Evolutionary conservation across 2,329 filamentous ascomycete species (phyloP), one percentile per base, ranked within the genome.

Genomic region (Hymenoscyphus scutula): DNA sequence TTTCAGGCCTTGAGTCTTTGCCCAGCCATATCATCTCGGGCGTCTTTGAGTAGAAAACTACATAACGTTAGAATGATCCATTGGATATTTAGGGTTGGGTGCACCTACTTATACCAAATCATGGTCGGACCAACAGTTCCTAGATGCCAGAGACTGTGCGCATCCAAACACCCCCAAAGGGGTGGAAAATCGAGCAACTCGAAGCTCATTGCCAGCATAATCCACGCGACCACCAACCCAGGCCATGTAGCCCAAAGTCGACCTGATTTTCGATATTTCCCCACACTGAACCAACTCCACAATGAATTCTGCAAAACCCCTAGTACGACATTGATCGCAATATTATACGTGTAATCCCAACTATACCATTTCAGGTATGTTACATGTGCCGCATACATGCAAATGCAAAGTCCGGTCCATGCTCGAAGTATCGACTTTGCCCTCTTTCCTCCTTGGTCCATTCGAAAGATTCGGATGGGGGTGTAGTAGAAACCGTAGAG

Each of bases 331-430:
- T 98, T 99, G 58, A 93, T 95, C 1, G 89, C 87, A 92, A 99
- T 98, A 75, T 99, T 99, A 79, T 99, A 99, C 5, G 89, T 90
- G 75, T 99, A 99, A 76, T 98, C 90, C 90, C 95, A 99, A 19
- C 82, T 81, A 81, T 93, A 91, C 69, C 92, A 85, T 73, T 89
- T 91, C 60, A 99, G 82, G 75, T 97, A 99, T 54, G 80, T 83
- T 56, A 97, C 86, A 74, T 99, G 95, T 60, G 84, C 79, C 29
- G 82, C 73, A 76, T 96, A 99, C 59, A 96, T 77, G 15, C 77
- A 67, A 29, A 85, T 74, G 74, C 95, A 99, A 7, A 91, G 68
- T 13, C 81, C 72, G 0, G 91, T 93, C 94, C 93, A 98, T 25
- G 85, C 73, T 55, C 89, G 82, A 60, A 95, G 80, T 56, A 91